Conservation (phyloP, 2,329 filamentous ascomycete species). For the Aspergillus latus region DNA sequence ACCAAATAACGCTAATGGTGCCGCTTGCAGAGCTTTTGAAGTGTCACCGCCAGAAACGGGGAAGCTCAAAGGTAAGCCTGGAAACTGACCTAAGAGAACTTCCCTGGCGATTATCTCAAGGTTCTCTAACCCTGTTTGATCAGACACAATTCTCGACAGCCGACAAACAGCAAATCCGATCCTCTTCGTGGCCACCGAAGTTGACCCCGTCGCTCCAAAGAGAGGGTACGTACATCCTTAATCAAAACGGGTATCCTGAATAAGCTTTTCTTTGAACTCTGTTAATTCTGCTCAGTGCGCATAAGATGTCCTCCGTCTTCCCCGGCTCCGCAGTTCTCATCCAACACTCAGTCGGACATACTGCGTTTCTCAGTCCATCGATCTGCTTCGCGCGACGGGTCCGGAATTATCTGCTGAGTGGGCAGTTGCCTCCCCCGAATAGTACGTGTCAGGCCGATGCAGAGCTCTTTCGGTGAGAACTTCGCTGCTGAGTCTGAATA, state of each 20-base stretch:
- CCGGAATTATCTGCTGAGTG: not conserved
- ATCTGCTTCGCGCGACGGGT: not conserved
- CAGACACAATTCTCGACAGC: not conserved
- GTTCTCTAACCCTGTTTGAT: too few relatives aligned
- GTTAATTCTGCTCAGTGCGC: not conserved
- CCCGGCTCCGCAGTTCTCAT: slow-evolving; percentile 40
- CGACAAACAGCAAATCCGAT: slow-evolving; percentile 47
- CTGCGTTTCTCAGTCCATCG: not conserved
- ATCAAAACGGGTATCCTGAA: not conserved
- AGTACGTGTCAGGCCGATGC: not conserved
- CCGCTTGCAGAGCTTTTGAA: not conserved
- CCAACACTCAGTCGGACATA: slow-evolving; percentile 29
- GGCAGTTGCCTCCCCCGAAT: not conserved
- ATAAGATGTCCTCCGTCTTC: slow-evolving; percentile 36
- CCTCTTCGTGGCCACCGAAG: slow-evolving; percentile 55
- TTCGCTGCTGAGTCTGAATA: not conserved
- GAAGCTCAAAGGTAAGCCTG: not conserved
- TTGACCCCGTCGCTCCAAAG: slow-evolving; percentile 59
- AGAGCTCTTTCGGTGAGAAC: not conserved
- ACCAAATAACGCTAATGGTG: not conserved
- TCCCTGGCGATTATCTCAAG: too few relatives aligned
- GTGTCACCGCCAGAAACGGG: not conserved
- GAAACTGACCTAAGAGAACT: too few relatives aligned
- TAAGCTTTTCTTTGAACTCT: not conserved
- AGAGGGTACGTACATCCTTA: slow-evolving; percentile 14